Conservation (phyloP, 495 filamentous ascomycete genomes). For the Podospora didyma region DNA sequence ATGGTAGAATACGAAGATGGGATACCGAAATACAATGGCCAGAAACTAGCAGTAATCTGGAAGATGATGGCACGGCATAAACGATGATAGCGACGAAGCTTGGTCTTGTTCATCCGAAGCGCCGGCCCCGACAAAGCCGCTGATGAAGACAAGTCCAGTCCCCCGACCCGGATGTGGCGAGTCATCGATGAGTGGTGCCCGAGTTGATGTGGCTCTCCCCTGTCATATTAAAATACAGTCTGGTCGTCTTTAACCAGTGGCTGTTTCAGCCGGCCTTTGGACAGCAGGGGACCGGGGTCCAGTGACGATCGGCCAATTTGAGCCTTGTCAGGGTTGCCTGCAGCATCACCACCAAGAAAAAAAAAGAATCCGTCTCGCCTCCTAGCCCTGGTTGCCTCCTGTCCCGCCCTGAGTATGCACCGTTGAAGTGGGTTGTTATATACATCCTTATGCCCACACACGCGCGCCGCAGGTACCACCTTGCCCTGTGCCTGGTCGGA, state of each 20-base stretch:
- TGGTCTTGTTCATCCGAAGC: background rate
- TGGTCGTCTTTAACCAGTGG: slow-evolving; percentile 24
- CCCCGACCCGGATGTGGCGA: background rate
- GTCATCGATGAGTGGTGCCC: background rate
- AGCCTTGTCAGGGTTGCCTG: slow-evolving; percentile 15
- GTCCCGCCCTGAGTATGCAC: background rate
- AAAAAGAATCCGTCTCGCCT: background rate
- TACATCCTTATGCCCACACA: background rate
- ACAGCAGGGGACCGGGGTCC: slow-evolving; percentile 16
- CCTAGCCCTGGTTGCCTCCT: background rate
- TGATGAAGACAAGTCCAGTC: background rate
- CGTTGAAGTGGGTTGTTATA: background rate
- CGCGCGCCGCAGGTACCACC: background rate
- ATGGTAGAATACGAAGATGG: background rate
- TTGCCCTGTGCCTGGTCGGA: background rate
- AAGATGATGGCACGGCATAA: slow-evolving; percentile 7
- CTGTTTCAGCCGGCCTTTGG: slow-evolving; percentile 27
- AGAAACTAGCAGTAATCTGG: background rate
- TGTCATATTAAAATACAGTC: slow-evolving; percentile 22
- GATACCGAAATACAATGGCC: background rate
- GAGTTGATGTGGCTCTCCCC: slow-evolving; percentile 8
- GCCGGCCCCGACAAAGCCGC: background rate
- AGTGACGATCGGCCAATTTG: slow-evolving; percentile 28
- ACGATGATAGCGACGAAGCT: background rate
- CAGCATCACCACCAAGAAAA: background rate